Percentiles rank a stretch among this genome's conserved stretches.
Conservation (phyloP, 768 basidiomycete genomes). For the Candolleomyces aberdarensis region DNA sequence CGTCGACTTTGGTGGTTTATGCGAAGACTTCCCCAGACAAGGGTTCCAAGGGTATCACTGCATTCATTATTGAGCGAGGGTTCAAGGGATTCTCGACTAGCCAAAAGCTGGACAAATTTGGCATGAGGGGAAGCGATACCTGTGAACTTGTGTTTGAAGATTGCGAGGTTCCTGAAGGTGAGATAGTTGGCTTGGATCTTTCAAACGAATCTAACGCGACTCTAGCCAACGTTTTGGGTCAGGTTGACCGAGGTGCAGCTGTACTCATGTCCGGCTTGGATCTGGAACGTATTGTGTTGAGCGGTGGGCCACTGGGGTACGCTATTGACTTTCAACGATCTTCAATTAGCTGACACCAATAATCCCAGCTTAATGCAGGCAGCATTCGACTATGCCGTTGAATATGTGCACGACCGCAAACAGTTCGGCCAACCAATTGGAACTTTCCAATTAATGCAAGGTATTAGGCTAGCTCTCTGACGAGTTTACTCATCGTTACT, state of each 20-base stretch:
- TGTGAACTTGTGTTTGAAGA: constrained; percentile 91
- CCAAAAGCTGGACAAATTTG: constrained; percentile 92
- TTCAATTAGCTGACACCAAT: constrained; percentile 10
- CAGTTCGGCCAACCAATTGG: constrained; percentile 89
- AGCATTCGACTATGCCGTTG: constrained; percentile 83
- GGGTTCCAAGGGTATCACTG: constrained; percentile 86
- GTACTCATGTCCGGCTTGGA: constrained; percentile 96
- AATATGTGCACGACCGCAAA: constrained; percentile 90
- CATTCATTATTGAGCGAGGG: constrained; percentile 84
- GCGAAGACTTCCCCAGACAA: constrained; percentile 80
- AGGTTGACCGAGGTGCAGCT: constrained; percentile 72
- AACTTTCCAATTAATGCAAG: constrained; percentile 96
- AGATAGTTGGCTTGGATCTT: constrained; percentile 9
- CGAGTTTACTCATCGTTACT: neutral
- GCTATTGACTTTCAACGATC: constrained; percentile 9
- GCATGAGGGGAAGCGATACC: constrained; percentile 95
- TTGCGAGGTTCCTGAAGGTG: constrained; percentile 86
- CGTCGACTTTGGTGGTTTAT: constrained; percentile 90
- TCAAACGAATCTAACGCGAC: constrained; percentile 6
- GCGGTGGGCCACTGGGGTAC: constrained; percentile 89
- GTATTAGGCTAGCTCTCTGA: constrained; percentile 32
- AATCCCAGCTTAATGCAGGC: constrained; percentile 79
- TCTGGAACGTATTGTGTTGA: constrained; percentile 86
- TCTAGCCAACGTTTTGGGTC: constrained; percentile 81
- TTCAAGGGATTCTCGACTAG: constrained; percentile 86